These are phyloP conservation scores for Phytophthora crassamura DNA, from an alignment of 352 stramenopile genomes.

Conservation along the genomic window DNA sequence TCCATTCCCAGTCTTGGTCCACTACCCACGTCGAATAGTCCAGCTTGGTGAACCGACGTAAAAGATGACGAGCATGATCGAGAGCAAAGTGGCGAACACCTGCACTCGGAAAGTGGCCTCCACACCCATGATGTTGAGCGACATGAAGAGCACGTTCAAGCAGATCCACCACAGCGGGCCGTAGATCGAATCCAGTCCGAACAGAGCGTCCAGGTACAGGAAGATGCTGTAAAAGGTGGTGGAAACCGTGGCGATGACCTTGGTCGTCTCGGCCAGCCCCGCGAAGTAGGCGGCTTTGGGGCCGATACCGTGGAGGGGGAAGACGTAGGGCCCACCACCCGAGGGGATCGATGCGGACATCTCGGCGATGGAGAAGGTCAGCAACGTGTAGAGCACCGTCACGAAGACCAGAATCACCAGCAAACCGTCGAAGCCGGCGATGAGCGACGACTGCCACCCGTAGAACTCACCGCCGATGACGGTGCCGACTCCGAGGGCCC, in stretches of 20 bases:
- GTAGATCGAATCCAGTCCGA: slow-evolving; percentile 47
- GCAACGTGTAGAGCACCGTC: slow-evolving; percentile 70
- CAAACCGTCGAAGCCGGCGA: slow-evolving; percentile 65
- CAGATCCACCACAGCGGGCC: slow-evolving; percentile 60
- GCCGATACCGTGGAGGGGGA: slow-evolving; percentile 67
- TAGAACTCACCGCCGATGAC: slow-evolving; percentile 78
- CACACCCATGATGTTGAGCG: slow-evolving; percentile 69
- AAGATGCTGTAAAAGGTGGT: slow-evolving; percentile 63
- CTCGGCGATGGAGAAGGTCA: slow-evolving; percentile 79
- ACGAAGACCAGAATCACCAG: slow-evolving; percentile 67
- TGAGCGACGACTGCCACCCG: slow-evolving; percentile 68
- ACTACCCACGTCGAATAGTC: slow-evolving; percentile 67
- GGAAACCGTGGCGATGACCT: slow-evolving; percentile 59
- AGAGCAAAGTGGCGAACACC: slow-evolving; percentile 59
- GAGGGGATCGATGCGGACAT: slow-evolving; percentile 65
- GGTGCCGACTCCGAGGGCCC: slow-evolving; percentile 68
- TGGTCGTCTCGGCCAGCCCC: slow-evolving; percentile 68
- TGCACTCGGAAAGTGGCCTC: slow-evolving; percentile 69
- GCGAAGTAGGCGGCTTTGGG: slow-evolving; percentile 61
- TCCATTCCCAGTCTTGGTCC: slow-evolving; percentile 58
- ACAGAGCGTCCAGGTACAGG: slow-evolving; percentile 63
- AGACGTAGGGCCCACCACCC: slow-evolving; percentile 74
- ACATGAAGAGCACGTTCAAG: slow-evolving; percentile 65
- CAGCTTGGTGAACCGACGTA: slow-evolving; percentile 59
- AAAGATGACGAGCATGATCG: slow-evolving; percentile 62